These are phyloP conservation scores for Colletotrichum musicola DNA, from an alignment of 2,329 filamentous ascomycete genomes.

Conservation along the genomic window DNA sequence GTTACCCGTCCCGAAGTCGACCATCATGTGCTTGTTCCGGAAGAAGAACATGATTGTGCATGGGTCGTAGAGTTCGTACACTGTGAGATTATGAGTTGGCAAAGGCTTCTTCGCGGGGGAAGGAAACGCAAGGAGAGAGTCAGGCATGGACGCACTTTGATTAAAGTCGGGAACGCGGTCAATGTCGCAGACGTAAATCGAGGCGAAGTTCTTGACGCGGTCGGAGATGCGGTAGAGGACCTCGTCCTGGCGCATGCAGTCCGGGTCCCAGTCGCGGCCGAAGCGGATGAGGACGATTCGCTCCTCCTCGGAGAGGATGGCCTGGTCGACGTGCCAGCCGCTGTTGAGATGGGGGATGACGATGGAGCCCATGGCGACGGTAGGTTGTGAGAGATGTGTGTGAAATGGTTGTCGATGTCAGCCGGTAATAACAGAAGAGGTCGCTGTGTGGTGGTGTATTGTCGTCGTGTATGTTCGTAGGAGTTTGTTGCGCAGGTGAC, in stretches of 20 bases:
- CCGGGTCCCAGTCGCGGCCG: slow-evolving; percentile 85
- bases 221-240: slow-evolving; percentile 95
- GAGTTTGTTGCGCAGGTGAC: too few relatives aligned
- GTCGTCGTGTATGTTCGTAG: too few relatives aligned
- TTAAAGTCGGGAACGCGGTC: slow-evolving; percentile 94
- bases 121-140: not conserved
- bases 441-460: too few relatives aligned
- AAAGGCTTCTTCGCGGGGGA: not conserved
- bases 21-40: slow-evolving; percentile 99
- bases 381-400: not conserved
- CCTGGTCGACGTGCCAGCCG: slow-evolving; percentile 85
- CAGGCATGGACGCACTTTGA: slow-evolving; percentile 73
- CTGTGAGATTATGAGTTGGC: slow-evolving; percentile 10
- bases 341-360: slow-evolving; percentile 91
- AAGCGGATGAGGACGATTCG: slow-evolving; percentile 90
- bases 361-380: slow-evolving; percentile 76
- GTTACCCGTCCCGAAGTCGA: slow-evolving; percentile 96
- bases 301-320: slow-evolving; percentile 78
- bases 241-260: slow-evolving; percentile 84
- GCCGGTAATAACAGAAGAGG: too few relatives aligned
- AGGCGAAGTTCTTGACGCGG: slow-evolving; percentile 91
- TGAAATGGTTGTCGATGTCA: not conserved
- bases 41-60: slow-evolving; percentile 98
- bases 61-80: slow-evolving; percentile 80
- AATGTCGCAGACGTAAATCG: slow-evolving; percentile 94